phyloP scores from a whole-genome alignment of 352 stramenopile genomes.

The Pythium aphanidermatum region DNA sequence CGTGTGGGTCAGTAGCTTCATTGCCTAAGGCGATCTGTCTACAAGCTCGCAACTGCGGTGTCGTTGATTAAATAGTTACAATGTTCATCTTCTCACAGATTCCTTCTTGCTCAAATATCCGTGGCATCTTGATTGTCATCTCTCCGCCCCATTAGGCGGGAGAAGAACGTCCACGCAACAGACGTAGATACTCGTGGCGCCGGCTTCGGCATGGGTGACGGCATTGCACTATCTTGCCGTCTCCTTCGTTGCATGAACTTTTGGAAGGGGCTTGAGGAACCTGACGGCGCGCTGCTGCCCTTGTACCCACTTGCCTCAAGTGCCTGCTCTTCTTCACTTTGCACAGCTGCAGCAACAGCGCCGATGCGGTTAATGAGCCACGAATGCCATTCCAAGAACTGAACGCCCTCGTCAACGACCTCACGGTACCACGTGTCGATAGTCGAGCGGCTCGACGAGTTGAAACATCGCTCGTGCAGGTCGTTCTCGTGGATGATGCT shows the following conservation, averaged over 20 bases:
- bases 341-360: conserved; percentile 41
- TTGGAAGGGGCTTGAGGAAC: conserved; percentile 17
- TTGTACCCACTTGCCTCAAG: background rate
- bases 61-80: no score
- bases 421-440: conserved; percentile 85
- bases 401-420: conserved; percentile 54
- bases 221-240: background rate
- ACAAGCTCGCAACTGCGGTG: background rate
- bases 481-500: conserved; percentile 87
- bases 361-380: conserved; percentile 85
- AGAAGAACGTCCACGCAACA: conserved; percentile 64
- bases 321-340: conserved; percentile 26
- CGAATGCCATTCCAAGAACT: conserved; percentile 73
- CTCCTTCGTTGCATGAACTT: conserved; percentile 9
- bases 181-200: conserved; percentile 44
- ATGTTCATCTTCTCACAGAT: no score
- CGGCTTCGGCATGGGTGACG: conserved; percentile 1
- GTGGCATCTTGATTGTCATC: conserved; percentile 9
- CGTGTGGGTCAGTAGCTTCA: conserved; percentile 38
- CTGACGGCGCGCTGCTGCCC: background rate
- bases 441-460: conserved; percentile 73
- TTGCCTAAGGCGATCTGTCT: conserved; percentile 1
- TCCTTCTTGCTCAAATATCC: background rate
- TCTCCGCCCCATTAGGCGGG: conserved; percentile 36
- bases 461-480: conserved; percentile 71